A percentile compares a stretch with the other conserved stretches of the same genome.
Conservation (phyloP, 2,329 filamentous ascomycete genomes). For the Colletotrichum sp. region DNA sequence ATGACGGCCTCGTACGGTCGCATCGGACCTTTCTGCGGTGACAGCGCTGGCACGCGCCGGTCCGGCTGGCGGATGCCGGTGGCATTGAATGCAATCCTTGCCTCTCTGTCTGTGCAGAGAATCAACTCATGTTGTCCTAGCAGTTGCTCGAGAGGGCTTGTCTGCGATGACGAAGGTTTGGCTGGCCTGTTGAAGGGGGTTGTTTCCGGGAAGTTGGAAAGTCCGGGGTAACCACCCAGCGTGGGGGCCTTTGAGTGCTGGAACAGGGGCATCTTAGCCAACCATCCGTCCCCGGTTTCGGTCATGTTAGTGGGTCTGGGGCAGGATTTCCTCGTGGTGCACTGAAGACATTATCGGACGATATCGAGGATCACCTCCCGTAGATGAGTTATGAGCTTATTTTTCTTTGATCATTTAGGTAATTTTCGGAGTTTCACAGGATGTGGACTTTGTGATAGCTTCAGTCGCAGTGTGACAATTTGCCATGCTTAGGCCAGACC, state of each 20-base stretch:
- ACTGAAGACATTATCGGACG: not conserved
- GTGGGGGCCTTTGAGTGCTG: not conserved
- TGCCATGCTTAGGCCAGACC: not conserved
- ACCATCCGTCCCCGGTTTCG: not conserved
- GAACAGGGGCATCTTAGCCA: not conserved
- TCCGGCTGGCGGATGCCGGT: constrained; percentile 1
- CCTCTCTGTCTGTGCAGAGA: not conserved
- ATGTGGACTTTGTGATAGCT: not conserved
- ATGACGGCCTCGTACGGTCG: constrained; percentile 41
- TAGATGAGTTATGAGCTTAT: accelerated
- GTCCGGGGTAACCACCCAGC: not conserved
- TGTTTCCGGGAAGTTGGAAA: not conserved
- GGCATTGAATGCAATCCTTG: not conserved
- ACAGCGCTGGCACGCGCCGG: constrained; percentile 42
- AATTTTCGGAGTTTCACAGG: not conserved
- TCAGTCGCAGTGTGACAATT: not conserved
- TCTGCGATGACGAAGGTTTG: not conserved
- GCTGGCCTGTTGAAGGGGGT: too few species aligned
- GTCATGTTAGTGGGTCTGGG: not conserved
- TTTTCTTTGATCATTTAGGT: not conserved
- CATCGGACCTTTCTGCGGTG: constrained; percentile 46
- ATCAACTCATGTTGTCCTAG: not conserved
- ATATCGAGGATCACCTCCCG: accelerated
- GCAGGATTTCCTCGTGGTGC: not conserved
- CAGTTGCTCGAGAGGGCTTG: not conserved